Evolutionary conservation across 73 alveolate species (phyloP), one percentile per base, ranked within the genome.

Genomic region (Symbiodinium pilosum): DNA sequence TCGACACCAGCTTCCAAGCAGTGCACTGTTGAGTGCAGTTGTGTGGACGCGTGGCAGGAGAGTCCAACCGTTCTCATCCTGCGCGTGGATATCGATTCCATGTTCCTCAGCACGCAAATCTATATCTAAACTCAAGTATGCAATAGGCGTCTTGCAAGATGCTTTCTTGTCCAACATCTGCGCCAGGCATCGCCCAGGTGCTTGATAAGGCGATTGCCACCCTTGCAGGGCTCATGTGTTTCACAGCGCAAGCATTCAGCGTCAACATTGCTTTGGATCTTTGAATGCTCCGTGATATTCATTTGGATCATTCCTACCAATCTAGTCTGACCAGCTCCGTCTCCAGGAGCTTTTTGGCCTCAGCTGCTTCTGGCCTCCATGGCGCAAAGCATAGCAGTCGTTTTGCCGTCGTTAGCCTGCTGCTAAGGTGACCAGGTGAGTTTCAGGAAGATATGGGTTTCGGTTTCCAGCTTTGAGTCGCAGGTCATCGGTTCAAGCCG

Each of bases 21-120:
- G n/a, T n/a, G n/a, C n/a, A n/a, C n/a, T n/a, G n/a, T n/a, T n/a
- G n/a, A n/a, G n/a, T n/a, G n/a, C n/a, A n/a, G n/a, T n/a, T n/a
- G n/a, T n/a, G n/a, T n/a, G n/a, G n/a, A n/a, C n/a, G n/a, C 7
- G 77, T 1, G 77, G 77, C 69, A 59, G 36, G 73, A 56, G 73
- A 6, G 87, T 88, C 95, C 95, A 88, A 71, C 95, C 86, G 30
- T 88, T 64, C 83, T 88, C 86, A 51, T 88, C 95, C 43, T 56
- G 75, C 71, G 52, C 95, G 43, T 59, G 69, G 86, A 88, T 56
- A 86, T 88, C 95, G 20, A 88, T 38, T 47, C 34, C 34, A 28
- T 41, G 86, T 34, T 68, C 95, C 95, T 88, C 14, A 9, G 87
- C 77, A 64, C 59, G 21, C 59, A 9, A 47, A 47, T 9, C 59